A percentile compares a stretch with the other conserved stretches of the same genome.
phyloP scores from a whole-genome alignment of 306 rosid genomes.

The Trifolium fragiferum region DNA sequence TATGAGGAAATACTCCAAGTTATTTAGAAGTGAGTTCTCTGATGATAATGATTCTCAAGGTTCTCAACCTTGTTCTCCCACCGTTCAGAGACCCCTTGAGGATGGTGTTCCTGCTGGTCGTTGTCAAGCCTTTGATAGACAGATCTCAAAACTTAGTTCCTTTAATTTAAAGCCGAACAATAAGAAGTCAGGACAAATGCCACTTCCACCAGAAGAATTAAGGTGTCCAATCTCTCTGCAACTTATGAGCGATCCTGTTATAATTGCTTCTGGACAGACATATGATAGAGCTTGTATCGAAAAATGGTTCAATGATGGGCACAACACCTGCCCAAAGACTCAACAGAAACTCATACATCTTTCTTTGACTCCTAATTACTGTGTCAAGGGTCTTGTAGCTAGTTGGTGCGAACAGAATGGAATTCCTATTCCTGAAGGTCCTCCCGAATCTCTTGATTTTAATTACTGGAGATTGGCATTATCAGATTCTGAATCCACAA shows the following conservation, averaged over 20 bases:
- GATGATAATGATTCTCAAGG: conserved; percentile 97
- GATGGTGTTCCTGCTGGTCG: conserved; percentile 56
- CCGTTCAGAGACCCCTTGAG: conserved; percentile 67
- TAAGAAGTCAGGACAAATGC: conserved; percentile 69
- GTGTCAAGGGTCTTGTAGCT: conserved; percentile 92
- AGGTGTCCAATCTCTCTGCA: conserved; percentile 97
- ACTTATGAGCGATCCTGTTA: conserved; percentile 94
- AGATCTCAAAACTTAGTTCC: conserved; percentile 75
- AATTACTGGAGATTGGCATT: conserved; percentile 90
- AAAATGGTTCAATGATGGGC: conserved; percentile 93
- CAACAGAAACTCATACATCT: conserved; percentile 79
- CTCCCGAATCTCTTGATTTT: conserved; percentile 88
- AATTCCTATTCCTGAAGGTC: conserved; percentile 77
- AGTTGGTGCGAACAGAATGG: conserved; percentile 97
- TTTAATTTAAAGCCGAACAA: conserved; percentile 66
- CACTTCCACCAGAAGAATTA: conserved; percentile 90
- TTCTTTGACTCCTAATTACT: conserved; percentile 88
- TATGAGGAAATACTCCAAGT: conserved; percentile 94
- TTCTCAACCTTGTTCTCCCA: conserved; percentile 97
- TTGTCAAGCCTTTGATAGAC: conserved; percentile 74
- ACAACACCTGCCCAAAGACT: conserved; percentile 87
- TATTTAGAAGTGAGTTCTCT: conserved; percentile 85
- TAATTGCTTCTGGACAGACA: conserved; percentile 95
- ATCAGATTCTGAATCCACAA: conserved; percentile 73
- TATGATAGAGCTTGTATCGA: conserved; percentile 93